Evolutionary conservation across 306 rosid species (phyloP), one percentile per base, ranked within the genome.

Genomic region (Canavalia gladiata): DNA sequence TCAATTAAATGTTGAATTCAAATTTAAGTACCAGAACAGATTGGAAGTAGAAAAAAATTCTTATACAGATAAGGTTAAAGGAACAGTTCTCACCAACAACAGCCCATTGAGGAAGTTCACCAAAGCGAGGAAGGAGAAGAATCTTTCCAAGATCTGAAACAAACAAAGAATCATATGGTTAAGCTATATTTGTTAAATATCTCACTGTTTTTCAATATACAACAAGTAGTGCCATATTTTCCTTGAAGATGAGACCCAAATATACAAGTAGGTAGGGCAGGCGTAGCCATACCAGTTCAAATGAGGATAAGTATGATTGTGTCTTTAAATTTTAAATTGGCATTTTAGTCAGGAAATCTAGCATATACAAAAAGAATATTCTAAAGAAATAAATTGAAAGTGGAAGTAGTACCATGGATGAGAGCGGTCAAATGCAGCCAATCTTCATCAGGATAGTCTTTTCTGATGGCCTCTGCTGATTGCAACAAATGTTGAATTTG

Each of bases 31-130:
- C 11, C 11, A 68, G 9, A 46, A 9, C 1, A 1, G 29, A 50
- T 4, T 43, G 10, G 7, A 81, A 46, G 39, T 29, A 47, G 7
- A 6, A 1, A 2, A 4, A 33, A 13, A 34, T 30, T 2, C 1
- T 59, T 8, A 43, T 55, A 3, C 5, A 18, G 6, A 68, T 0
- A 12, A 76, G 63, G 5, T 50, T 34, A 62, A 64, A 39, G 59
- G 25, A 63, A 11, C 4, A n/a, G 11, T 81, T 46, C 86, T 85
- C 8, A 81, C 90, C 91, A 41, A 83, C 89, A 46, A 88, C 91
- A 31, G 89, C 87, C 91, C 91, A 88, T 49, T 85, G 86, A 55
- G 91, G 87, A 60, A 88, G 84, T 52, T 5, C 77, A 7, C 91
- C 91, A 81, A 88, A 85, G 3, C 18, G 34, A 5, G 89, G 80